Base-by-base conservation (phyloP, 1,284 basidiomycete genomes). In the Veloboletus limbatus region DNA sequence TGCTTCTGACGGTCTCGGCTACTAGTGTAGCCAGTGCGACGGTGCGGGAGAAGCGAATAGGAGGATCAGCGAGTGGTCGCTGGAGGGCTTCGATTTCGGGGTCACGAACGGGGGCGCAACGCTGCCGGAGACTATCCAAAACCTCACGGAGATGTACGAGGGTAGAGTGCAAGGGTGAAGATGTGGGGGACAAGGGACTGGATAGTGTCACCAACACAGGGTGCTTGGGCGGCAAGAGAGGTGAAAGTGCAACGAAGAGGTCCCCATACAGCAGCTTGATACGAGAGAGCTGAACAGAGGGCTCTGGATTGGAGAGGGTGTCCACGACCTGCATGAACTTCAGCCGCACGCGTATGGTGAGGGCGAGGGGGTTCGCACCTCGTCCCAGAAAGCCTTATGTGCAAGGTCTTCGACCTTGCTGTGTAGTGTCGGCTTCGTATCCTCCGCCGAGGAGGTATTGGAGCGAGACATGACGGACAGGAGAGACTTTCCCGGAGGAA, bases 401-500 rank as follows among this genome's bases (percentile, higher is more conserved):
- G 78, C 75, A 6, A 77, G 68, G 44, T 75, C 69, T 48, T 76
- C 74, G 6, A 88, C 79, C 49, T 70, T 73, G 27, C 72, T 68
- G 18, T 75, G 70, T 4, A 85, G 52, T 11, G 60, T 61, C 6
- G 69, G 59, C 24, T 58, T 57, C 13, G 55, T 48, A 11, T 62
- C 51, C 21, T 54, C 49, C 35, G 60, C 53, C 42, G 50, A 32
- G 17, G 56, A 53, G 17, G 65, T 62, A 40, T 64, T 68, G 8
- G 72, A 60, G 31, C 68, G 68, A 17, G 76, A 70, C 66, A 87
- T 65, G 63, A 81, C 72, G 8, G 85, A 82, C 1, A 83, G 60
- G 2, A 88, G 68, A 0, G 82, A 83, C 61, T 88, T 87, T 31
- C 82, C 83, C 0, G 79, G 75, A 0, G 85, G 81, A 13, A 89